phyloP scores from a whole-genome alignment of 2,329 filamentous ascomycete species.

The Colletotrichum shisoi region DNA sequence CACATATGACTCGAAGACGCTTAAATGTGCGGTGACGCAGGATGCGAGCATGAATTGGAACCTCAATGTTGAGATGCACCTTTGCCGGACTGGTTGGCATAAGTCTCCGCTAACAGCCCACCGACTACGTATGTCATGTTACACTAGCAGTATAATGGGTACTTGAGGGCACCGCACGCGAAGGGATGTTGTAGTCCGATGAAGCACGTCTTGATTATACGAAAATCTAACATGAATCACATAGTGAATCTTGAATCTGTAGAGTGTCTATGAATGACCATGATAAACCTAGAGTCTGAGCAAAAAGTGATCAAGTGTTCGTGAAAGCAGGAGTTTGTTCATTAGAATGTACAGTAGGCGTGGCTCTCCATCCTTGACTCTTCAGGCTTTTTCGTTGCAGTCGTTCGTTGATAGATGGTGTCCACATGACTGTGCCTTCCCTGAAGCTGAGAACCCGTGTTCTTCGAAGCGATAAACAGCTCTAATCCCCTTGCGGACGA shows the following conservation, averaged over 20 bases:
- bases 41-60: constrained; percentile 2
- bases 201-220: background rate
- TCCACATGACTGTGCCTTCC: background rate
- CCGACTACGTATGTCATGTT: background rate
- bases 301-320: too few relatives aligned
- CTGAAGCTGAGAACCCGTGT: constrained; percentile 1
- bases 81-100: background rate
- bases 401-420: background rate
- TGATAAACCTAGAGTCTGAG: too few relatives aligned
- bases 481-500: background rate
- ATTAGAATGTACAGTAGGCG: too few relatives aligned
- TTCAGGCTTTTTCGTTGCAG: background rate
- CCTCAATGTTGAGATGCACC: background rate
- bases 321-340: too few relatives aligned
- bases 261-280: too few relatives aligned
- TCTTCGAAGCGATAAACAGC: background rate
- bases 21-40: background rate
- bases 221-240: too few relatives aligned
- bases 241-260: too few relatives aligned
- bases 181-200: background rate
- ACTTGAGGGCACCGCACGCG: background rate
- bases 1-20: background rate
- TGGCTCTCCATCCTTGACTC: too few relatives aligned
- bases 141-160: background rate
- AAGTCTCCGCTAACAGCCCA: background rate